Percentiles rank a stretch among this genome's conserved stretches.
Evolutionary conservation across 2,329 filamentous ascomycete genomes (phyloP).

Genomic region (Aureobasidium sp.): DNA sequence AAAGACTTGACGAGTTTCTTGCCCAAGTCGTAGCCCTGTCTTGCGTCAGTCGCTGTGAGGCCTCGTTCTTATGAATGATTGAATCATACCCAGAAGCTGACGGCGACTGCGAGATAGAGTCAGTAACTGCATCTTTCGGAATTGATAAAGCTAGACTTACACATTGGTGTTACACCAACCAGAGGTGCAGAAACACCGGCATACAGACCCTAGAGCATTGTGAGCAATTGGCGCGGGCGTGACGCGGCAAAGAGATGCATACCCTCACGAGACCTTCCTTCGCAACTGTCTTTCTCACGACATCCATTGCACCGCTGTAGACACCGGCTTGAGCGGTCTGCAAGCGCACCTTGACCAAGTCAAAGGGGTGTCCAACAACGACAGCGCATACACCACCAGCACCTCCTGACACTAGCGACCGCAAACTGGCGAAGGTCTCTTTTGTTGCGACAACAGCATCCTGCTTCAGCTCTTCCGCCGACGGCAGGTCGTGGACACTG

Average conservation of each 20-base stretch:
- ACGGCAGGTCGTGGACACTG: slow-evolving; percentile 20
- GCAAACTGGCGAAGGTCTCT: slow-evolving; percentile 54
- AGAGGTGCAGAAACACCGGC: slow-evolving; percentile 94
- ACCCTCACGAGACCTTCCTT: slow-evolving; percentile 66
- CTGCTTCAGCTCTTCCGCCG: slow-evolving; percentile 41
- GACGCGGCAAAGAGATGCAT: not conserved
- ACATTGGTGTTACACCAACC: slow-evolving; percentile 97
- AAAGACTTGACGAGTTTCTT: slow-evolving; percentile 72
- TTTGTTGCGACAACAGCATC: slow-evolving; percentile 44
- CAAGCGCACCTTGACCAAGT: slow-evolving; percentile 93
- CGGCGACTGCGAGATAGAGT: slow-evolving; percentile 42
- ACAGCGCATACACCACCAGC: slow-evolving; percentile 93
- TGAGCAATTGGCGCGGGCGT: not conserved
- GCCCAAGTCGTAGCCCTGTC: slow-evolving; percentile 87
- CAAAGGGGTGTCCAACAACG: slow-evolving; percentile 87
- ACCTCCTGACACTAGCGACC: slow-evolving; percentile 80
- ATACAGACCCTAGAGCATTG: slow-evolving; percentile 61
- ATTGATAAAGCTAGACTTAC: slow-evolving; percentile 49
- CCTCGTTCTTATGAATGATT: not conserved
- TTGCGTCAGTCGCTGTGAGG: not conserved
- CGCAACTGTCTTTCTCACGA: slow-evolving; percentile 79
- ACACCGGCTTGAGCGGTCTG: slow-evolving; percentile 94
- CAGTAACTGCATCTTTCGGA: slow-evolving; percentile 9
- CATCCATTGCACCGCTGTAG: slow-evolving; percentile 83
- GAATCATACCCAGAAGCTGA: slow-evolving; percentile 53